Conservation (phyloP, 2,329 filamentous ascomycete species). For the Dendrostoma leiphaemia region DNA sequence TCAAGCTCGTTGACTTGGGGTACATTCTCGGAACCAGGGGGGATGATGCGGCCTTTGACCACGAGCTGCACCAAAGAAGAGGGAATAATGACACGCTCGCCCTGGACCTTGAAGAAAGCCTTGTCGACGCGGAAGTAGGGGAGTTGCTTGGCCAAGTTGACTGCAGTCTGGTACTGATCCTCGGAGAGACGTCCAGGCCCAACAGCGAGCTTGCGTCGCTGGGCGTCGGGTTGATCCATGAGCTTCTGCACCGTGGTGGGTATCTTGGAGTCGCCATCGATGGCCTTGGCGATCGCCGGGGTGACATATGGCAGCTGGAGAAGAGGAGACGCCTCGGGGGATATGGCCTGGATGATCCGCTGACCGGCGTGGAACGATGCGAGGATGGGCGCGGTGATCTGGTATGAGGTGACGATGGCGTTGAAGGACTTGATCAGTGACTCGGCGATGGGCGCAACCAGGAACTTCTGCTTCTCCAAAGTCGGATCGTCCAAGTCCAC, state of each 20-base stretch:
- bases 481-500: constrained; percentile 77
- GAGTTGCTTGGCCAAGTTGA: constrained; percentile 78
- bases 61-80: constrained; percentile 91
- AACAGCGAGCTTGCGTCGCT: constrained; percentile 70
- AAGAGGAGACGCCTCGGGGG: constrained; percentile 80
- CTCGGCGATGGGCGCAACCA: constrained; percentile 83
- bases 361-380: constrained; percentile 81
- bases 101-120: constrained; percentile 97
- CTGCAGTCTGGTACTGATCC: constrained; percentile 71
- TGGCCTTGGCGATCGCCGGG: constrained; percentile 58
- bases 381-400: constrained; percentile 77
- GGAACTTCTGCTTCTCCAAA: constrained; percentile 83
- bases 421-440: constrained; percentile 83
- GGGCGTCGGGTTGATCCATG: constrained; percentile 76
- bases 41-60: constrained; percentile 90
- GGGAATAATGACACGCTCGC: constrained; percentile 89
- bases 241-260: constrained; percentile 83
- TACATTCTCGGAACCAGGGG: constrained; percentile 74
- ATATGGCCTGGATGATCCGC: constrained; percentile 83
- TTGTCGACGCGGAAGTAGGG: constrained; percentile 83
- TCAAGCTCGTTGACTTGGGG: constrained; percentile 75
- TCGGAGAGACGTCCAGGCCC: constrained; percentile 70
- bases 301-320: constrained; percentile 90
- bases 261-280: constrained; percentile 72
- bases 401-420: constrained; percentile 84